A percentile compares a stretch with the other conserved stretches of the same genome.
Evolutionary conservation across 768 basidiomycete species (phyloP).

Genomic region (Sporobolomyces pararoseus): DNA sequence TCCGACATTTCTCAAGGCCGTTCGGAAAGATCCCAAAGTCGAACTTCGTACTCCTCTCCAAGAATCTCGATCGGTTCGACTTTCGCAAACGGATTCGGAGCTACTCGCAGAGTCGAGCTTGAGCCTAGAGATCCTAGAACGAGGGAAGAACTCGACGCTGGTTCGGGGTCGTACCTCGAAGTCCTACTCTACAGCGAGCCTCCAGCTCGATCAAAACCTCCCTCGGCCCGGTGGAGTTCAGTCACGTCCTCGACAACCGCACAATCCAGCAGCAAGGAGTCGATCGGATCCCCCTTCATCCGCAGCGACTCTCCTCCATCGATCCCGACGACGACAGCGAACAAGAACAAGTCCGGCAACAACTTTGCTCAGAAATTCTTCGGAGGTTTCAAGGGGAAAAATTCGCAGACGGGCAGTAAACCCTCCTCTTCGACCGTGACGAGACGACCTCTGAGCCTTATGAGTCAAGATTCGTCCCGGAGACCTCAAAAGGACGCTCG

Average conservation of each 20-base stretch:
- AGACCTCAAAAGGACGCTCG: slow-evolving; percentile 9
- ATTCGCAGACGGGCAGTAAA: not conserved
- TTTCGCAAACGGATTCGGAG: slow-evolving; percentile 16
- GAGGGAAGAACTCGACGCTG: slow-evolving; percentile 13
- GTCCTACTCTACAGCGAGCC: slow-evolving; percentile 30
- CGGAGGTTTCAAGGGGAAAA: not conserved
- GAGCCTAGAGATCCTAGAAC: slow-evolving; percentile 25
- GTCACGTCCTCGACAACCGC: not conserved
- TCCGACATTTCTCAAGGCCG: not conserved
- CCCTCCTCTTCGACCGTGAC: not conserved
- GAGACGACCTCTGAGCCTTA: not conserved
- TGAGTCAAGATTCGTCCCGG: not conserved
- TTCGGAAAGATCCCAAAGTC: not conserved
- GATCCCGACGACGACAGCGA: not conserved
- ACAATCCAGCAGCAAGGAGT: not conserved
- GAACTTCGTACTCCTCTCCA: slow-evolving; percentile 1
- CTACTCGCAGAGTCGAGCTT: slow-evolving; percentile 1
- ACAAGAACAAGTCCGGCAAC: not conserved
- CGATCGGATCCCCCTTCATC: not conserved
- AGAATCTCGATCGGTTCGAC: slow-evolving; percentile 17
- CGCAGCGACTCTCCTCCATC: slow-evolving; percentile 7
- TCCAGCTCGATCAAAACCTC: not conserved
- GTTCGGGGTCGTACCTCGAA: slow-evolving; percentile 25
- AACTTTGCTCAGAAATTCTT: slow-evolving; percentile 23
- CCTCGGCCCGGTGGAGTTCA: slow-evolving; percentile 10